phyloP scores from a whole-genome alignment of 139 green algal species.

The Chlamydomonas eustigma region DNA sequence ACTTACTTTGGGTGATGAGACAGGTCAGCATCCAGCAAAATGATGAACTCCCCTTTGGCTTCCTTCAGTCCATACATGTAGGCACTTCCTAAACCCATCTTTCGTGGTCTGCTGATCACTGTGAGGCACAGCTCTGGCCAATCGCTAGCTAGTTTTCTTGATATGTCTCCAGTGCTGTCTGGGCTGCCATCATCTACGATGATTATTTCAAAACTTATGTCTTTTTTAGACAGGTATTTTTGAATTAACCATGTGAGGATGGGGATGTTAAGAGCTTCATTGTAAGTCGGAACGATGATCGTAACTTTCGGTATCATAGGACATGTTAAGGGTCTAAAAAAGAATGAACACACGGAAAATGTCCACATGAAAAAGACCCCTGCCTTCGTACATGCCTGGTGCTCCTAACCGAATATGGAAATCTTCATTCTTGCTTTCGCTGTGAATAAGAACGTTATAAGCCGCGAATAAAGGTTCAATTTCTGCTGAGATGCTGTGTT shows the following conservation, averaged over 20 bases:
- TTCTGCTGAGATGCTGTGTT: no score
- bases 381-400: no score
- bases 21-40: constrained; percentile 97
- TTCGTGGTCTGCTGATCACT: constrained; percentile 57
- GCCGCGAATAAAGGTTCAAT: no score
- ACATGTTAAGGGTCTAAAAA: no score
- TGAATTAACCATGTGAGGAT: constrained; percentile 79
- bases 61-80: constrained; percentile 37
- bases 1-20: constrained; percentile 79
- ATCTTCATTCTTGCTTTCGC: no score
- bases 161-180: constrained; percentile 68
- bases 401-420: no score
- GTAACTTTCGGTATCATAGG: constrained; percentile 27
- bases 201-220: constrained; percentile 78
- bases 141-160: background rate
- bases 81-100: constrained; percentile 74
- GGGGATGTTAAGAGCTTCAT: constrained; percentile 89
- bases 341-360: no score
- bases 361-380: no score
- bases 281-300: constrained; percentile 96
- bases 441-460: no score
- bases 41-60: constrained; percentile 68
- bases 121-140: constrained; percentile 12
- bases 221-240: constrained; percentile 43
- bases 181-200: constrained; percentile 93